phyloP scores from a whole-genome alignment of 257 asterid species.

The Parsonsia alboflavescens region DNA sequence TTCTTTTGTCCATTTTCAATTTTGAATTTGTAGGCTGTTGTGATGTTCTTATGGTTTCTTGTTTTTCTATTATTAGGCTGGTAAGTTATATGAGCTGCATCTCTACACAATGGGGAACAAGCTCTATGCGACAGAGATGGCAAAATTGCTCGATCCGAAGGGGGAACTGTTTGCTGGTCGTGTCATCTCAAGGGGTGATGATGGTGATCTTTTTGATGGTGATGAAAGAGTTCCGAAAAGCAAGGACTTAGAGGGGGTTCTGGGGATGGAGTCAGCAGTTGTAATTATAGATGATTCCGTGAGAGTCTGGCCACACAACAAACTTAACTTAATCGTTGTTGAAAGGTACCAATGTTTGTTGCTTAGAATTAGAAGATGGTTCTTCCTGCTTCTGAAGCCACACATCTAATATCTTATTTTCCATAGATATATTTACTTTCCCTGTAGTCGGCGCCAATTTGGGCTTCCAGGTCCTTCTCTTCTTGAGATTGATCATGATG shows the following conservation, averaged over 20 bases:
- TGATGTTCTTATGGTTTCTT: constrained; percentile 4
- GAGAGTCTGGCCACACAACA: constrained; percentile 96
- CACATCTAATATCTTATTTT: constrained; percentile 5
- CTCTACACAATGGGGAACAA: constrained; percentile 98
- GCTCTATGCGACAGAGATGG: constrained; percentile 98
- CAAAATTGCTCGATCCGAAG: constrained; percentile 94
- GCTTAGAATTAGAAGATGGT: not conserved
- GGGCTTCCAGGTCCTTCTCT: constrained; percentile 96
- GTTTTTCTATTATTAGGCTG: constrained; percentile 50
- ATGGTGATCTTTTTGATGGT: constrained; percentile 73
- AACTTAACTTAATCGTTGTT: constrained; percentile 75
- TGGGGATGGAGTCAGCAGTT: constrained; percentile 95
- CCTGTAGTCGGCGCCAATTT: constrained; percentile 95
- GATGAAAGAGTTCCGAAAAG: constrained; percentile 83
- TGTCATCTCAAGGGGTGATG: constrained; percentile 90
- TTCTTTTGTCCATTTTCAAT: not conserved
- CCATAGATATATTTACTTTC: constrained; percentile 85
- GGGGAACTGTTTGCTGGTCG: constrained; percentile 96
- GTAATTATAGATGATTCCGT: constrained; percentile 89
- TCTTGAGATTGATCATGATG: constrained; percentile 96
- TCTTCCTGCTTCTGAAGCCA: constrained; percentile 1
- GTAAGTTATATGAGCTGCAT: constrained; percentile 83
- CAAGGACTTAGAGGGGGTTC: constrained; percentile 91
- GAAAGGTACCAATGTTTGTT: constrained; percentile 55
- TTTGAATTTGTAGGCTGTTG: not conserved